Evolutionary conservation across 495 filamentous ascomycete species (phyloP).

Genomic region (Acidomyces sp.): DNA sequence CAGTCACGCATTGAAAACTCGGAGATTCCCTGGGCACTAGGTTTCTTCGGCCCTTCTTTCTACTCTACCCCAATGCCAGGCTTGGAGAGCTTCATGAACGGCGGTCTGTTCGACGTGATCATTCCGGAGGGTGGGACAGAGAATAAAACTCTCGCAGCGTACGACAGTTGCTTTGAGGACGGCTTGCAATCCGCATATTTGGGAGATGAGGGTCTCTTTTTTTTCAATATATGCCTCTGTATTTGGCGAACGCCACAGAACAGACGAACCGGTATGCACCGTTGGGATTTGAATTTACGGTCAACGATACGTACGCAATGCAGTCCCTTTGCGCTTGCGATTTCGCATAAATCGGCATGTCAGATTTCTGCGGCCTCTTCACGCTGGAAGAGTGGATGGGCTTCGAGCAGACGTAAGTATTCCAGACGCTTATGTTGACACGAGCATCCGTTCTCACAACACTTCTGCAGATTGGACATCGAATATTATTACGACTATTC

Average conservation of each 20-base stretch:
- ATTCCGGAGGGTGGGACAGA: constrained; percentile 36
- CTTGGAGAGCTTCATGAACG: constrained; percentile 22
- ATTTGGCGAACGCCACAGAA: constrained; percentile 23
- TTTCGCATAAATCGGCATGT: constrained; percentile 24
- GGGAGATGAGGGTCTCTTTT: constrained; percentile 25
- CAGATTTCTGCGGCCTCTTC: constrained; percentile 31
- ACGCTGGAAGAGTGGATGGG: constrained; percentile 30
- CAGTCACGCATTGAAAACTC: constrained; percentile 40
- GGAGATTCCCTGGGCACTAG: constrained; percentile 32
- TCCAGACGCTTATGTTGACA: no score
- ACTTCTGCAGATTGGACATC: no score
- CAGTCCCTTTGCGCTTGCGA: constrained; percentile 34
- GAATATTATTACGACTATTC: constrained; percentile 31
- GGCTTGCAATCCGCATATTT: constrained; percentile 20
- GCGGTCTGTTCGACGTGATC: constrained; percentile 31
- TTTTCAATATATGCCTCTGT: constrained; percentile 28
- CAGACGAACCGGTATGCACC: constrained; percentile 28
- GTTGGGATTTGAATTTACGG: constrained; percentile 25
- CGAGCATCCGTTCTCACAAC: no score
- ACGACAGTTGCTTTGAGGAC: constrained; percentile 30
- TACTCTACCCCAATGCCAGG: constrained; percentile 20
- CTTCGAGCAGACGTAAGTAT: constrained; percentile 33
- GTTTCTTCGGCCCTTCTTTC: constrained; percentile 32
- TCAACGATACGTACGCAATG: constrained; percentile 34
- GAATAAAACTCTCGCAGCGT: constrained; percentile 39